Evolutionary conservation across 106 monocot genomes (phyloP).

Genomic region (Phalaenopsis aphrodite): DNA sequence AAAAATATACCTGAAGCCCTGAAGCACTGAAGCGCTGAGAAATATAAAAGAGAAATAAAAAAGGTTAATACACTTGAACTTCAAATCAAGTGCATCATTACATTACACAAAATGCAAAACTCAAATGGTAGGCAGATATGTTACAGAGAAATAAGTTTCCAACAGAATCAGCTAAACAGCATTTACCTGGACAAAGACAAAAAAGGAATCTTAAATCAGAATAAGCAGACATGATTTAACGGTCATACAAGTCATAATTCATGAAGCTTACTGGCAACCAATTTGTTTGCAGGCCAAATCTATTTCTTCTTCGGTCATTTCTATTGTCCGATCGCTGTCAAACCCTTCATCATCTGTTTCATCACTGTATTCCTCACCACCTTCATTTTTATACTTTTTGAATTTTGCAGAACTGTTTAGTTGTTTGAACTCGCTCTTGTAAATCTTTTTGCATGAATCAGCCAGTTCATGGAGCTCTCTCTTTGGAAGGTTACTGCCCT

Average conservation of each 20-base stretch:
- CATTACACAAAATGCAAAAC: too few species aligned
- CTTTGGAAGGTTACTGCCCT: slow-evolving; percentile 28
- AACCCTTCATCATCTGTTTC: slow-evolving; percentile 26
- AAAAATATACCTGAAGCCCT: too few species aligned
- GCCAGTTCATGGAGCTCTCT: slow-evolving; percentile 45
- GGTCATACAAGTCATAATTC: neutral
- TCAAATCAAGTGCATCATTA: too few species aligned
- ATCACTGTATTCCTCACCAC: neutral
- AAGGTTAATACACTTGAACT: too few species aligned
- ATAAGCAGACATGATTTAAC: neutral
- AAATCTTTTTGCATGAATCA: slow-evolving; percentile 45
- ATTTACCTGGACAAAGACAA: neutral
- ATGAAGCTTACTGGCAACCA: slow-evolving; percentile 11
- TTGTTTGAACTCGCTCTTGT: slow-evolving; percentile 36
- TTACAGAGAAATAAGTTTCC: too few species aligned
- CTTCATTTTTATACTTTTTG: slow-evolving; percentile 17
- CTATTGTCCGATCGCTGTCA: slow-evolving; percentile 87
- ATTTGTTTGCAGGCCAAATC: slow-evolving; percentile 51
- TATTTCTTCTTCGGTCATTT: slow-evolving; percentile 98
- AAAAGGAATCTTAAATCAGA: neutral
- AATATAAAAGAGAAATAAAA: too few species aligned
- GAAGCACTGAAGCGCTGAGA: too few species aligned
- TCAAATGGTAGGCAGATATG: too few species aligned
- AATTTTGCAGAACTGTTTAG: slow-evolving; percentile 4
- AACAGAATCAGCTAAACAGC: too few species aligned